A percentile compares a stretch with the other conserved stretches of the same genome.
These are phyloP conservation scores for Boletus sensibilis DNA, from an alignment of 768 basidiomycete genomes.

Conservation along the genomic window DNA sequence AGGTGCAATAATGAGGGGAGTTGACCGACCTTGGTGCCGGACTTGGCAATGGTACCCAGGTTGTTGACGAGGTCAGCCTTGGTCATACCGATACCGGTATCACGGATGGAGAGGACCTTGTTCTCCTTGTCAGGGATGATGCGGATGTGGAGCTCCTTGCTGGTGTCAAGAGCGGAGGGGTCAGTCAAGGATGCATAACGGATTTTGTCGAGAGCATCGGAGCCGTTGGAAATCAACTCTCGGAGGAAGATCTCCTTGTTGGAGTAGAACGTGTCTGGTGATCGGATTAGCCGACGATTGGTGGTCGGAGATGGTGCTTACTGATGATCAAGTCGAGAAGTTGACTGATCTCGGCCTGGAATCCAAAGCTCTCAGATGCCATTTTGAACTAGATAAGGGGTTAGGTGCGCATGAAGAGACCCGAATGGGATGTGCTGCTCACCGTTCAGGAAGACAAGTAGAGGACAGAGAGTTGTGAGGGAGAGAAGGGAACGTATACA, in stretches of 20 bases:
- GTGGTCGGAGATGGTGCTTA: conserved; percentile 38
- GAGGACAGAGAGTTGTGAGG: conserved; percentile 11
- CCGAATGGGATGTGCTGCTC: conserved; percentile 1
- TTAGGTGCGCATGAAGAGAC: conserved; percentile 9
- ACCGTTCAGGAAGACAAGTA: conserved; percentile 14
- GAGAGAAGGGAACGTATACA: conserved; percentile 9
- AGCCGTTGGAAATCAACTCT: conserved; percentile 94
- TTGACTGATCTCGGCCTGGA: conserved; percentile 99
- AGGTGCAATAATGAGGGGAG: neutral
- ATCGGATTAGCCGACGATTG: conserved; percentile 11
- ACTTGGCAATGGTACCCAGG: conserved; percentile 94
- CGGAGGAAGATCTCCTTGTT: conserved; percentile 99
- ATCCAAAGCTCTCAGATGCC: conserved; percentile 88
- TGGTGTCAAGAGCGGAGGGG: conserved; percentile 81
- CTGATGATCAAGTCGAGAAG: conserved; percentile 98
- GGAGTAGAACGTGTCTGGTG: conserved; percentile 95
- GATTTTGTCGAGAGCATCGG: conserved; percentile 99
- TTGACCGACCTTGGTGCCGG: conserved; percentile 75
- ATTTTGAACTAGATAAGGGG: conserved; percentile 38
- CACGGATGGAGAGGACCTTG: conserved; percentile 86
- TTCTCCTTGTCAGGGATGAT: conserved; percentile 96
- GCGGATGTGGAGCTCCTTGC: conserved; percentile 92
- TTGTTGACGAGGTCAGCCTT: conserved; percentile 99
- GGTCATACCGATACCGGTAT: conserved; percentile 99
- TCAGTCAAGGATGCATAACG: conserved; percentile 96